These are phyloP conservation scores for Rhodomyrtus tomentosa DNA, from an alignment of 345 rosid genomes.

Conservation along the genomic window DNA sequence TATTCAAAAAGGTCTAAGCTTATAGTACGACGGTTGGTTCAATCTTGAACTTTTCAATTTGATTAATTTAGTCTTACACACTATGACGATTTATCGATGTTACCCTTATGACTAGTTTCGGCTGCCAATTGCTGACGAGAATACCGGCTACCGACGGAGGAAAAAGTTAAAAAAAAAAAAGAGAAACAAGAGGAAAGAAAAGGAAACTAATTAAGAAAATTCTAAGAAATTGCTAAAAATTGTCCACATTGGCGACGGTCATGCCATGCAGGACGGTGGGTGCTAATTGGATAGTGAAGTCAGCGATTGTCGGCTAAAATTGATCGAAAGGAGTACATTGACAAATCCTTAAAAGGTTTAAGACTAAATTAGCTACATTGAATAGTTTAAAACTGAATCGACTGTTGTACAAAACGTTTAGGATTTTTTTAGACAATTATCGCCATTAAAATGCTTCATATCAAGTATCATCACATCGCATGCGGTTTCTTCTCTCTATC, in stretches of 20 bases:
- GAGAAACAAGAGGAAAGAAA: too few relatives aligned
- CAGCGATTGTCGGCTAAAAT: rapidly evolving
- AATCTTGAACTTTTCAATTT: rapidly evolving
- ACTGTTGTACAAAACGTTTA: rapidly evolving
- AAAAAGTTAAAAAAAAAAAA: too few relatives aligned
- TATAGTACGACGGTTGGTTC: rapidly evolving
- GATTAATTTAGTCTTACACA: neutral
- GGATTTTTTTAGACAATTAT: neutral
- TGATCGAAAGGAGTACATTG: neutral
- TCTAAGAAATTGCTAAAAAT: too few relatives aligned
- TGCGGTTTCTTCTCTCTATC: neutral
- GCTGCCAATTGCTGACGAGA: too few relatives aligned
- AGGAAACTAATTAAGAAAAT: too few relatives aligned
- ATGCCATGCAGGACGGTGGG: rapidly evolving
- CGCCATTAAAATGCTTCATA: neutral
- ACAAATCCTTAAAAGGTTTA: neutral
- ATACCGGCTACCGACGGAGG: too few relatives aligned
- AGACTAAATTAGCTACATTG: neutral
- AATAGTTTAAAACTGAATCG: rapidly evolving
- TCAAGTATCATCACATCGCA: neutral
- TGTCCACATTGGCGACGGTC: rapidly evolving
- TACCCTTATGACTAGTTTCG: rapidly evolving
- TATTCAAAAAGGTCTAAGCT: neutral
- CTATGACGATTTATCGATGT: neutral
- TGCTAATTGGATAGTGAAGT: rapidly evolving